Base-by-base conservation (phyloP, 2,329 filamentous ascomycete genomes). In the Cladosporium sp. region DNA sequence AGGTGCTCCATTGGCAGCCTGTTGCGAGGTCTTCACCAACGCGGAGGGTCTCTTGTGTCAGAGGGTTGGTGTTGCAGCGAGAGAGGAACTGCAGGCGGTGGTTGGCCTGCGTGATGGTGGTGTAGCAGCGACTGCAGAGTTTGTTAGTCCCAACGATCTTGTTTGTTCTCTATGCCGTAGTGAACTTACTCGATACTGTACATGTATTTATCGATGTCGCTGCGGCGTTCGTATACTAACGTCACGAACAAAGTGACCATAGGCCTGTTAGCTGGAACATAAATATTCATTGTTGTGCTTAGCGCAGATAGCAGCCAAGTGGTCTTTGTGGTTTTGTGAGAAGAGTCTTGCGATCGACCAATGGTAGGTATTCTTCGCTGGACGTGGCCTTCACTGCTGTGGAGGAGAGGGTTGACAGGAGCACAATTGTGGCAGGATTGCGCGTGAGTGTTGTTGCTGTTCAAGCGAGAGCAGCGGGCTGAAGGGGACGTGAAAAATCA, bases 81-180 rank as follows among this genome's bases (percentile, higher is more conserved):
- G 44, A 52, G 33, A 58, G 51, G n/a, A 58, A 32, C 11, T 46
- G 42, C 11, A 58, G 51, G 33, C 56, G 54, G 18, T 48, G 40
- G 48, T 56, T 58, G n/a, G 56, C 56, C 34, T 54, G 46, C 11
- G 50, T 43, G 38, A 54, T 35, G 3, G 49, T 51, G 11, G 54
- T 56, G 51, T 53, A 56, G 43, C 49, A 54, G 32, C 49, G 49
- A 28, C 42, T 44, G 49, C 22, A 13, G 4, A 14, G 6, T 13
- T 3, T n/a, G 41, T 51, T 37, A 43, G 34, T 18, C 9, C 7
- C 5, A 5, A 28, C 22, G 22, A 28, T 28, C 22, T 28, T 28
- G 22, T 7, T 28, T 28, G 22, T 7, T 28, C 22, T 28, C 22
- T 28, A 7, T 28, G 22, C 5, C 7, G 22, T 7, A 1, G 37